Evolutionary conservation across 2,329 filamentous ascomycete species (phyloP).

Genomic region (Triangularia setosa): DNA sequence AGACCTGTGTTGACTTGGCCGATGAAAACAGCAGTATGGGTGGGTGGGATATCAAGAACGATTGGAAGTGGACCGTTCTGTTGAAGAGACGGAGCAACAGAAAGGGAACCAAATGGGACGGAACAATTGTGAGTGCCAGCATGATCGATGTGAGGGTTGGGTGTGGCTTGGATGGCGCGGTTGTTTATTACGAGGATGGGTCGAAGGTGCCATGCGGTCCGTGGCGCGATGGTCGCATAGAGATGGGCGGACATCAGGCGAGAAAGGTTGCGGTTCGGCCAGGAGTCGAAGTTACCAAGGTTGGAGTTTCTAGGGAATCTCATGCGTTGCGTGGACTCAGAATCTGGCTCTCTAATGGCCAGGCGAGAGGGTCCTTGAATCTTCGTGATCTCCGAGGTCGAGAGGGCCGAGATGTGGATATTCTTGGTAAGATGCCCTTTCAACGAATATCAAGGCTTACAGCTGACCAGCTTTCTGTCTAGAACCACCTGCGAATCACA

Average conservation of each 20-base stretch:
- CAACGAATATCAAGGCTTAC: slow-evolving; percentile 4
- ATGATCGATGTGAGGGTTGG: slow-evolving; percentile 45
- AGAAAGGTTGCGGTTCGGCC: slow-evolving; percentile 26
- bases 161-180: slow-evolving; percentile 40
- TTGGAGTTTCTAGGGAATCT: slow-evolving; percentile 26
- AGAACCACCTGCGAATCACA: slow-evolving; percentile 28
- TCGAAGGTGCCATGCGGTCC: slow-evolving; percentile 41
- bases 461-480: slow-evolving; percentile 3
- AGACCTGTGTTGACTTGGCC: neutral
- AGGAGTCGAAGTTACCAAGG: slow-evolving; percentile 29
- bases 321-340: slow-evolving; percentile 9
- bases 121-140: slow-evolving; percentile 35
- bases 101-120: slow-evolving; percentile 13
- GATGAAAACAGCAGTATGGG: neutral
- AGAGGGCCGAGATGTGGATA: neutral
- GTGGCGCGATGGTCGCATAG: slow-evolving; percentile 8
- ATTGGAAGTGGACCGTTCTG: slow-evolving; percentile 32
- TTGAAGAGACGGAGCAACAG: slow-evolving; percentile 29
- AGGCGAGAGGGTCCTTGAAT: slow-evolving; percentile 18
- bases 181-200: slow-evolving; percentile 43
- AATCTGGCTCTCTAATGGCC: slow-evolving; percentile 20
- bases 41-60: slow-evolving; percentile 1
- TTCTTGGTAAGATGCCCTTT: slow-evolving; percentile 2
- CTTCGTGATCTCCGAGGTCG: neutral
- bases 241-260: slow-evolving; percentile 32